These are phyloP conservation scores for Colletotrichum sp. DNA, from an alignment of 2,329 filamentous ascomycete species.

Conservation along the genomic window DNA sequence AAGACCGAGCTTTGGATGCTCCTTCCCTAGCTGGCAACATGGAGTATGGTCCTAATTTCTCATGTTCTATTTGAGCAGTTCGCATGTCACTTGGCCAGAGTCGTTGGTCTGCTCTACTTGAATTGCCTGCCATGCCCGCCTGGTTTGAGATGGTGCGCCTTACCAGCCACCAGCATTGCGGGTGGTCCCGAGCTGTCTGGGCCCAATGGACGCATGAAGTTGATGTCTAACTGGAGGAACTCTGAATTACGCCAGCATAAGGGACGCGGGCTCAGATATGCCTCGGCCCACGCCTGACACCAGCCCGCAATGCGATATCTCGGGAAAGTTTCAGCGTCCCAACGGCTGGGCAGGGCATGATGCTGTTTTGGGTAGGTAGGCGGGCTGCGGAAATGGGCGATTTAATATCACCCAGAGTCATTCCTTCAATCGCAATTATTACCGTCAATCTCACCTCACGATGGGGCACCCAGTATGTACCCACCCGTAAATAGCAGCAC, in stretches of 20 bases:
- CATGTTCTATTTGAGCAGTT: not conserved
- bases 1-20: not conserved
- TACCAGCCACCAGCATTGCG: not conserved
- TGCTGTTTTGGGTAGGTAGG: conserved; percentile 1
- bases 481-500: conserved; percentile 2
- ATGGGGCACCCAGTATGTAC: not conserved
- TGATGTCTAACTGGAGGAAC: not conserved
- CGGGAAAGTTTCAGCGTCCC: not conserved
- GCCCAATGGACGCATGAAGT: not conserved
- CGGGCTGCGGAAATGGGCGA: not conserved
- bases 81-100: not conserved
- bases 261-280: not conserved
- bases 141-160: not conserved
- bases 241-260: not conserved
- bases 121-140: not conserved
- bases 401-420: not conserved
- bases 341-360: not conserved
- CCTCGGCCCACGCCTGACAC: not conserved
- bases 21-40: not conserved
- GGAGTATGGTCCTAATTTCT: not conserved
- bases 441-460: not conserved
- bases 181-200: not conserved
- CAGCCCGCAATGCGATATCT: not conserved
- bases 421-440: not conserved
- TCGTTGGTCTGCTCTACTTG: not conserved